These are phyloP conservation scores for Trichoderma asperelloides DNA, from an alignment of 495 filamentous ascomycete species.

Conservation along the genomic window DNA sequence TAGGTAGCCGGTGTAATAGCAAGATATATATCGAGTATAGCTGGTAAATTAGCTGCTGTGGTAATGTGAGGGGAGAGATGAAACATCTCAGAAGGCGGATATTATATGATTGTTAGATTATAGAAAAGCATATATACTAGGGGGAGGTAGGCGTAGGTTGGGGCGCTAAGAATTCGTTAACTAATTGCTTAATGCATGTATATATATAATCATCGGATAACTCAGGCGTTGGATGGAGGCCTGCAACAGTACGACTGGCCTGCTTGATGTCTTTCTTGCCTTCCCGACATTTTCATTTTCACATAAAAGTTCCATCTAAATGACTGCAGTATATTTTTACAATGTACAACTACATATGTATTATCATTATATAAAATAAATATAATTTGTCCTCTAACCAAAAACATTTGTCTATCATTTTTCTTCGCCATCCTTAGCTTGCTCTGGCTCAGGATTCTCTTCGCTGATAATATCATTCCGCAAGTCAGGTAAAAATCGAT, in stretches of 20 bases:
- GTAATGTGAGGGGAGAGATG: neutral
- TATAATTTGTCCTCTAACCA: neutral
- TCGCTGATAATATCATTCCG: conserved; percentile 42
- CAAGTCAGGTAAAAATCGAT: conserved; percentile 80
- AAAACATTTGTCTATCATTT: neutral
- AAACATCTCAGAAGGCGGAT: too few species aligned
- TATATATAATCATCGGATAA: neutral
- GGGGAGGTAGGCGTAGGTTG: neutral
- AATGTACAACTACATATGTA: neutral
- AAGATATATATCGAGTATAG: neutral
- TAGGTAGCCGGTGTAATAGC: neutral
- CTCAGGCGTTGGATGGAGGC: neutral
- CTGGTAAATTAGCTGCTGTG: neutral
- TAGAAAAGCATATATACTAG: neutral
- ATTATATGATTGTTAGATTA: neutral
- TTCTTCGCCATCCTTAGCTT: neutral
- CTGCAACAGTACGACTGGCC: too few species aligned
- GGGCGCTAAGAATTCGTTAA: neutral
- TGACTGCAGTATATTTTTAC: neutral
- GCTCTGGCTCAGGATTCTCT: conserved; percentile 12
- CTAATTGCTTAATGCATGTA: neutral
- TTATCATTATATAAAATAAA: neutral
- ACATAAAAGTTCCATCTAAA: too few species aligned
- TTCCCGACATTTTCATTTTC: too few species aligned
- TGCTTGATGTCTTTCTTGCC: too few species aligned